Base-by-base conservation (phyloP, 106 monocot genomes). In the Dendrobium catenatum region DNA sequence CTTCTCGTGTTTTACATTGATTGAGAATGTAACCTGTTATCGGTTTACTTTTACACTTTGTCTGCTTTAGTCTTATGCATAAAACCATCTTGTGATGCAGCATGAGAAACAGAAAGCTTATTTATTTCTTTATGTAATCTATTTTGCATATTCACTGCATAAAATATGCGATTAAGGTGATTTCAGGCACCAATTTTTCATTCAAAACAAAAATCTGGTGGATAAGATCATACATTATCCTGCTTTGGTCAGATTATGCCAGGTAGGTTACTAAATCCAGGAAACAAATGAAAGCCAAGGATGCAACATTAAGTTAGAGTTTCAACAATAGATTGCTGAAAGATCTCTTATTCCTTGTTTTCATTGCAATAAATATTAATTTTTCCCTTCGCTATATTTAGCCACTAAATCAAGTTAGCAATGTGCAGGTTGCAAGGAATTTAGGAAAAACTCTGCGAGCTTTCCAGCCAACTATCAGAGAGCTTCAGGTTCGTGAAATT, bases 381-480 rank as follows among this genome's bases (percentile, higher is more conserved):
- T 4, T 13, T 70, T 70, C 33, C 0, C 37, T 70, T 37, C 0
- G 13, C 70, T 66, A 70, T 37, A 37, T 70, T 70, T 70, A 29
- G 70, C 70, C 9, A 24, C 70, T 70, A 4, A 33, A 70, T 31
- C 4, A 33, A 70, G 70, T 72, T 77, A 26, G 59, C 24, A 79
- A 54, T 80, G 41, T 89, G 48, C 91, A 95, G 99, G 93, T 99
- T 18, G 99, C 99, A 55, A 61, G 93, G 68, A 99, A 86, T 66
- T 86, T 99, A 82, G 99, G 99, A 67, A 95, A 99, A 81, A 99
- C 95, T 73, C 81, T 99, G 77, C 88, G 99, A 44, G 86, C 91
- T 56, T 99, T 99, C 83, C 99, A 99, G 76, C 99, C 99, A 44
- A 93, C 99, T 78, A 95, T 99, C 82, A 88, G 84, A 84, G 99